Evolutionary conservation across 768 basidiomycete species (phyloP).

Genomic region (Amanita pallidorosea): DNA sequence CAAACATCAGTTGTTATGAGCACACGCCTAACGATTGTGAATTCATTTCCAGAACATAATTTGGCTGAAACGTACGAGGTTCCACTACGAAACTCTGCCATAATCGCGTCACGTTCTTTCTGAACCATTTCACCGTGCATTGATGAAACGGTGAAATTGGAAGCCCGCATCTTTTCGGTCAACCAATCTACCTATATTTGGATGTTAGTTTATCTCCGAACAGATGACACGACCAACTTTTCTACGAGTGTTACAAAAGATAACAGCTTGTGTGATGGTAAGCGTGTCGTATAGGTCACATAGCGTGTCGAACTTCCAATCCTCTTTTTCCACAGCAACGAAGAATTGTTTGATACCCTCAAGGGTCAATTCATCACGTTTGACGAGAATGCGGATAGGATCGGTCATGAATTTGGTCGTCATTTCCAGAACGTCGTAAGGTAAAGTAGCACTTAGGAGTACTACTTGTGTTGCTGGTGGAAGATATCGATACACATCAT

Average conservation of each 20-base stretch:
- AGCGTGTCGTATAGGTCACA: slow-evolving; percentile 97
- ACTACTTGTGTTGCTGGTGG: slow-evolving; percentile 97
- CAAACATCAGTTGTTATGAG: slow-evolving; percentile 95
- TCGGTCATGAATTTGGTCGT: slow-evolving; percentile 99
- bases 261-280: slow-evolving; percentile 98
- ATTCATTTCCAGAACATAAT: slow-evolving; percentile 10
- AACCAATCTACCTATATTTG: slow-evolving; percentile 81
- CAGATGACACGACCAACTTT: slow-evolving; percentile 51
- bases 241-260: slow-evolving; percentile 96
- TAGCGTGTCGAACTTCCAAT: slow-evolving; percentile 98
- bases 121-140: slow-evolving; percentile 98
- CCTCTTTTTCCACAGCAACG: slow-evolving; percentile 98
- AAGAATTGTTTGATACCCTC: slow-evolving; percentile 97
- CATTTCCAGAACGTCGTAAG: slow-evolving; percentile 97
- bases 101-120: slow-evolving; percentile 91
- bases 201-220: slow-evolving; percentile 5
- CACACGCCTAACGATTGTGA: slow-evolving; percentile 53
- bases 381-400: slow-evolving; percentile 95
- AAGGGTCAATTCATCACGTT: slow-evolving; percentile 97
- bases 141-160: slow-evolving; percentile 96
- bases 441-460: slow-evolving; percentile 89
- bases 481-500: slow-evolving; percentile 96
- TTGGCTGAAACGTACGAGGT: slow-evolving; percentile 54
- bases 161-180: slow-evolving; percentile 97
- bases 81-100: slow-evolving; percentile 92